A percentile compares a stretch with the other conserved stretches of the same genome.
Evolutionary conservation across 2,329 filamentous ascomycete genomes (phyloP).

Genomic region (Exophiala xenobiotica): DNA sequence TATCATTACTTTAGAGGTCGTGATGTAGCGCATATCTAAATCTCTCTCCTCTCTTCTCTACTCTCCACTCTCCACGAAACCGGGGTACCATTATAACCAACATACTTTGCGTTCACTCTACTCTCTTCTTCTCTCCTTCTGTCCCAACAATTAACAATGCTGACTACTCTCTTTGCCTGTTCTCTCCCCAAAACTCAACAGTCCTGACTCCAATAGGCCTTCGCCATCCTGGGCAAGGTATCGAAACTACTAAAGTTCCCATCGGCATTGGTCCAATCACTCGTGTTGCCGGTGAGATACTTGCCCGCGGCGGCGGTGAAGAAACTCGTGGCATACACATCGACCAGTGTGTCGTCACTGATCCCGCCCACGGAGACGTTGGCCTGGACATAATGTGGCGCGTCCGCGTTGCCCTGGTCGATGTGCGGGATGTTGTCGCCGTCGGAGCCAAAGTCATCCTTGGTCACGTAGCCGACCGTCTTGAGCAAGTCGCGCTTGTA

Average conservation of each 20-base stretch:
- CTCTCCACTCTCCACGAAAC: no score
- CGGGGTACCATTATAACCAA: no score
- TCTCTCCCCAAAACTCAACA: constrained; percentile 19
- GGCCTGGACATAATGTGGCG: constrained; percentile 36
- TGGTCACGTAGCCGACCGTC: constrained; percentile 35
- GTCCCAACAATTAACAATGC: no score
- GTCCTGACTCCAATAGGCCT: constrained; percentile 24
- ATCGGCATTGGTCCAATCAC: constrained; percentile 23
- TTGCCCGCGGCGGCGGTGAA: constrained; percentile 23
- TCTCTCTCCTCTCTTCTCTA: no score
- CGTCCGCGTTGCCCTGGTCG: constrained; percentile 29
- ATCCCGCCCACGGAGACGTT: constrained; percentile 30
- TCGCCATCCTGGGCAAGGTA: constrained; percentile 21
- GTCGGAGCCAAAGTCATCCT: constrained; percentile 37
- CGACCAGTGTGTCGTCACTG: constrained; percentile 21
- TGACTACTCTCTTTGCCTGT: no score
- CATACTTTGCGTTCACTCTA: no score
- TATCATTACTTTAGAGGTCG: no score
- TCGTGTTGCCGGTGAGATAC: constrained; percentile 26
- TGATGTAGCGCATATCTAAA: no score
- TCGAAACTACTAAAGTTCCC: constrained; percentile 27
- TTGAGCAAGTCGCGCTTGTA: constrained; percentile 24
- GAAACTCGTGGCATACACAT: constrained; percentile 28
- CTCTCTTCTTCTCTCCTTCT: no score
- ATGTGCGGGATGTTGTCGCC: constrained; percentile 38